phyloP scores from a whole-genome alignment of 108 stramenopile genomes.

The Stephanodiscus triporus region DNA sequence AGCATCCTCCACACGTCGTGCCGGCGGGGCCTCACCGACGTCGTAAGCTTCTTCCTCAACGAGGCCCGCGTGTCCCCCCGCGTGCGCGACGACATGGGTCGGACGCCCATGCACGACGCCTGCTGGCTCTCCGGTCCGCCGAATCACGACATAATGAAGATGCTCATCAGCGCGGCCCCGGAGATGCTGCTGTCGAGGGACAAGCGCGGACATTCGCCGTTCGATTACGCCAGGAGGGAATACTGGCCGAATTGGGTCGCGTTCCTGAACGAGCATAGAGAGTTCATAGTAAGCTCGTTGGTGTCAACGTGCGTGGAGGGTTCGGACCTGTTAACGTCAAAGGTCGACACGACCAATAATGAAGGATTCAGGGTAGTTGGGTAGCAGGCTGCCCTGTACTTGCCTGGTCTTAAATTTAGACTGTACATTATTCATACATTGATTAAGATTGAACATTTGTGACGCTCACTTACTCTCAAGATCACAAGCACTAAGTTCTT shows the following conservation, averaged over 20 bases:
- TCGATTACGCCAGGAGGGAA: constrained; percentile 75
- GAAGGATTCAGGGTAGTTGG: too few species aligned
- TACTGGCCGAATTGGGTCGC: constrained; percentile 60
- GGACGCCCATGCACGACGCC: constrained; percentile 78
- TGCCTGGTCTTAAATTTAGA: too few species aligned
- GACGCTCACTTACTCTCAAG: too few species aligned
- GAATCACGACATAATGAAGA: constrained; percentile 36
- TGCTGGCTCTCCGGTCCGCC: constrained; percentile 63
- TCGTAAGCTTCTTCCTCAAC: constrained; percentile 58
- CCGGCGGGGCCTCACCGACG: constrained; percentile 56
- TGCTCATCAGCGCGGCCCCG: constrained; percentile 46
- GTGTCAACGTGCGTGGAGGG: constrained; percentile 35
- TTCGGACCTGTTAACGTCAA: neutral
- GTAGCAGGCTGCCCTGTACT: too few species aligned
- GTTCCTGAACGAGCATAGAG: constrained; percentile 46
- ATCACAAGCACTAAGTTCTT: too few species aligned
- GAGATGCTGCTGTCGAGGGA: constrained; percentile 65
- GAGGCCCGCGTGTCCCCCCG: constrained; percentile 54
- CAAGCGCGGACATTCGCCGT: constrained; percentile 76
- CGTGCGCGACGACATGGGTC: constrained; percentile 72
- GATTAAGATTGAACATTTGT: too few species aligned
- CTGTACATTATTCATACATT: too few species aligned
- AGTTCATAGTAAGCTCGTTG: constrained; percentile 37
- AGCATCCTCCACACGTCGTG: constrained; percentile 80
- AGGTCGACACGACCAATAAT: too few species aligned